A percentile compares a stretch with the other conserved stretches of the same genome.
Evolutionary conservation across 257 asterid genomes (phyloP).

Genomic region (Primulina huaijiensis): DNA sequence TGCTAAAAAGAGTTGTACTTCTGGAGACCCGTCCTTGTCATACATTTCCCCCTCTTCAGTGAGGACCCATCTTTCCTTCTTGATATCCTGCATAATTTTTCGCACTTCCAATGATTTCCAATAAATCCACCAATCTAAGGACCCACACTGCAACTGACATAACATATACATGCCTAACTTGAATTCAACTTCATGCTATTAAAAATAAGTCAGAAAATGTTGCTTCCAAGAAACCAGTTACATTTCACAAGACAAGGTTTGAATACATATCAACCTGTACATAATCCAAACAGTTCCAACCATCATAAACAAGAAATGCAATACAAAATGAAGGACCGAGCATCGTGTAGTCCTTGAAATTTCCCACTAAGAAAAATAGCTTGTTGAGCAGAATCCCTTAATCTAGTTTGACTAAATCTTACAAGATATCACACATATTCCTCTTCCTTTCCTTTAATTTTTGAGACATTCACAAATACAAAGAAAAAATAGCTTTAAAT

Average conservation of each 20-base stretch:
- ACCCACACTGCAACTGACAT: conserved; percentile 10
- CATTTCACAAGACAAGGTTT: too few species aligned
- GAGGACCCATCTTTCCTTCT: conserved; percentile 79
- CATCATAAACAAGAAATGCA: background rate
- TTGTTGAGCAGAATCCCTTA: background rate
- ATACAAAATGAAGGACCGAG: background rate
- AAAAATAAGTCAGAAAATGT: background rate
- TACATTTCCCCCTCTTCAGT: conserved; percentile 74
- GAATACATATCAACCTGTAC: background rate
- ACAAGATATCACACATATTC: background rate
- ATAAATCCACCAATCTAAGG: background rate
- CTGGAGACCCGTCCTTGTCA: conserved; percentile 79
- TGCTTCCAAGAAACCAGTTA: background rate
- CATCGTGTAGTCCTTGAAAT: background rate
- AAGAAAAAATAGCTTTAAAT: background rate
- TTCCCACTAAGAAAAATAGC: background rate
- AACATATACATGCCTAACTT: background rate
- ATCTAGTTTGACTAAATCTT: background rate
- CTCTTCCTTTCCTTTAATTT: background rate
- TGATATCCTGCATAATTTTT: conserved; percentile 61
- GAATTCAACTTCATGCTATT: background rate
- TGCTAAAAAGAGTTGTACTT: conserved; percentile 67
- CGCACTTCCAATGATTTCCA: conserved; percentile 16
- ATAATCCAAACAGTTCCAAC: background rate
- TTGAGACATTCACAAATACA: background rate